A percentile compares a stretch with the other conserved stretches of the same genome.
phyloP scores from a whole-genome alignment of 805 yeast genomes.

The Starmerella bacillaris region DNA sequence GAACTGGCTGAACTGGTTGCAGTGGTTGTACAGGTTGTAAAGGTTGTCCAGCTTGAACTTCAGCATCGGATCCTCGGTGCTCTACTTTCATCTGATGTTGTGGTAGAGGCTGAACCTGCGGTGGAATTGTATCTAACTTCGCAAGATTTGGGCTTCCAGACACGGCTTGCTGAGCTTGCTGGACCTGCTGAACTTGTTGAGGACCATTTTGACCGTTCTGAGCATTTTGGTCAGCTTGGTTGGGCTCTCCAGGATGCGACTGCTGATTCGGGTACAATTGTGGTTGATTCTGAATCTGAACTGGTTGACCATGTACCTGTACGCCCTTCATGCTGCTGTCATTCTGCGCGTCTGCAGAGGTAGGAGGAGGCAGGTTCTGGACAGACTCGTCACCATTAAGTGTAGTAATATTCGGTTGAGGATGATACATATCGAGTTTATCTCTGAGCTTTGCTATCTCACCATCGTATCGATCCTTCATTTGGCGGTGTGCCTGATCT shows the following conservation, averaged over 20 bases:
- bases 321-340: constrained; percentile 12
- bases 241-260: constrained; percentile 8
- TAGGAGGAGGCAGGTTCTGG: constrained; percentile 1
- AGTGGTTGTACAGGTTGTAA: too few species aligned
- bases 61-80: too few species aligned
- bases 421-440: constrained; percentile 40
- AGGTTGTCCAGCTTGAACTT: too few species aligned
- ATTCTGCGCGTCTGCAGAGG: constrained; percentile 5
- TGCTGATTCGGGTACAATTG: constrained; percentile 8
- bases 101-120: too few species aligned
- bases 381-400: background rate
- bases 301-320: background rate
- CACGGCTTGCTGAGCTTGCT: constrained; percentile 16
- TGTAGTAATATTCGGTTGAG: background rate
- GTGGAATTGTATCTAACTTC: too few species aligned
- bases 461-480: constrained; percentile 90
- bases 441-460: constrained; percentile 72
- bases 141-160: too few species aligned
- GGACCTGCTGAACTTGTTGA: constrained; percentile 16
- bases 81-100: too few species aligned
- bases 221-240: constrained; percentile 16
- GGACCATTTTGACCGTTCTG: constrained; percentile 19
- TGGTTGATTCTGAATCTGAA: constrained; percentile 12
- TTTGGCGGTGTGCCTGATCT: constrained; percentile 82
- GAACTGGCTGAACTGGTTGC: too few species aligned